phyloP scores from a whole-genome alignment of 1,139 yeast species.

The Pneumocystis canis region DNA sequence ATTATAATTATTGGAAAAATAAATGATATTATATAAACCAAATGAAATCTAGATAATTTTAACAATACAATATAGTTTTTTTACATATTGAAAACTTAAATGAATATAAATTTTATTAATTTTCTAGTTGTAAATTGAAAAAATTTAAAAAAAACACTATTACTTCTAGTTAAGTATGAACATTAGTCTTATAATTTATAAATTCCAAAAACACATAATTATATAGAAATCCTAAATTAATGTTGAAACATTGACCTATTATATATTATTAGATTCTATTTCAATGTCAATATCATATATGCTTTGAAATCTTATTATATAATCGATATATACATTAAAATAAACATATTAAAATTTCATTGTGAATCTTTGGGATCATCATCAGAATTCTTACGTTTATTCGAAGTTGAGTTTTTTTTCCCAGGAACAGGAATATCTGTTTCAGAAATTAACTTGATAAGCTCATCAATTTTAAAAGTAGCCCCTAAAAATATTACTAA shows the following conservation, averaged over 20 bases:
- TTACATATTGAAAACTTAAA: too few species aligned
- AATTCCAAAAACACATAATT: too few species aligned
- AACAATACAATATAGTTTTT: too few species aligned
- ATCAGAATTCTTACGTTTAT: neutral
- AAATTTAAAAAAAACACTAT: too few species aligned
- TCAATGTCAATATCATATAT: neutral
- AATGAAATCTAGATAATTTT: too few species aligned
- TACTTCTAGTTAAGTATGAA: too few species aligned
- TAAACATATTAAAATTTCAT: neutral
- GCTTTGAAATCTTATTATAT: neutral
- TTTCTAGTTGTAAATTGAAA: neutral
- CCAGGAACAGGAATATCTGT: neutral
- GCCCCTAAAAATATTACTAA: neutral
- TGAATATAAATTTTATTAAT: too few species aligned
- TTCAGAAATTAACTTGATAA: neutral
- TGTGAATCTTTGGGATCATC: neutral
- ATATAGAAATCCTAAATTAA: too few species aligned
- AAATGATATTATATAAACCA: too few species aligned
- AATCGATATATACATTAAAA: neutral
- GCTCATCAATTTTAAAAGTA: slow-evolving; percentile 1
- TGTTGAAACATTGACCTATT: neutral
- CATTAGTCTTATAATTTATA: too few species aligned
- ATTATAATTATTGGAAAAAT: too few species aligned
- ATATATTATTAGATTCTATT: neutral
- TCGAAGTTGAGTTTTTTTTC: neutral